Percentiles rank a stretch among this genome's conserved stretches.
Conservation (phyloP, 73 alveolate species). For the Paraurostyla sp. region DNA sequence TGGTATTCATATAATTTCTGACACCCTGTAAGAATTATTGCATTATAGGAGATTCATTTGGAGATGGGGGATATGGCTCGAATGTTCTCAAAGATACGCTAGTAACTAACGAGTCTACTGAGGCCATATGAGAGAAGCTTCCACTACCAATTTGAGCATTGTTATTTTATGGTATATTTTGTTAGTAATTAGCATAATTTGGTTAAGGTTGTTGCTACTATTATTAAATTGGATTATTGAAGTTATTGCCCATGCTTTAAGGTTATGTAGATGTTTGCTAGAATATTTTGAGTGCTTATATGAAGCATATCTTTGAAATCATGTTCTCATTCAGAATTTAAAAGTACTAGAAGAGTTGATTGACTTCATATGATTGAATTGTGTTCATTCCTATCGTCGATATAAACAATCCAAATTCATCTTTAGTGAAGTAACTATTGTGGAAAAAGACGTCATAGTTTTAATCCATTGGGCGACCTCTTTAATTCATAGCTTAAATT, state of each 20-base stretch:
- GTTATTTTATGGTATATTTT: not conserved
- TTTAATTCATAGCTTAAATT: not conserved
- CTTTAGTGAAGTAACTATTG: not conserved
- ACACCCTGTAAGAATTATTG: not conserved
- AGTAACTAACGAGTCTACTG: not conserved
- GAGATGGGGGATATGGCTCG: not conserved
- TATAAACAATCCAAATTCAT: not conserved
- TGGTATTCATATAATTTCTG: conserved; percentile 1
- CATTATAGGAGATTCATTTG: not conserved
- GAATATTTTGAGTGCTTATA: not conserved
- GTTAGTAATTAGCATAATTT: not conserved
- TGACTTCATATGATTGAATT: not conserved
- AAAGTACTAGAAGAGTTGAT: conserved; percentile 7
- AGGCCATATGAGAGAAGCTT: no score
- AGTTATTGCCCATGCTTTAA: no score
- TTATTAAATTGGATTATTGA: no score
- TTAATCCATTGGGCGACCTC: not conserved
- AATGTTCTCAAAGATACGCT: not conserved
- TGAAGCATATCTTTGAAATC: conserved; percentile 29
- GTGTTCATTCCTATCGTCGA: not conserved
- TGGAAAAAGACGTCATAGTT: not conserved
- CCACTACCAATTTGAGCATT: not conserved
- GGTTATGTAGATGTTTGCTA: no score
- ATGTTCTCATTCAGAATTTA: not conserved
- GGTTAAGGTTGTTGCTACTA: not conserved